These are phyloP conservation scores for Veloporphyrellus conicus DNA, from an alignment of 1,284 basidiomycete genomes.

Conservation along the genomic window DNA sequence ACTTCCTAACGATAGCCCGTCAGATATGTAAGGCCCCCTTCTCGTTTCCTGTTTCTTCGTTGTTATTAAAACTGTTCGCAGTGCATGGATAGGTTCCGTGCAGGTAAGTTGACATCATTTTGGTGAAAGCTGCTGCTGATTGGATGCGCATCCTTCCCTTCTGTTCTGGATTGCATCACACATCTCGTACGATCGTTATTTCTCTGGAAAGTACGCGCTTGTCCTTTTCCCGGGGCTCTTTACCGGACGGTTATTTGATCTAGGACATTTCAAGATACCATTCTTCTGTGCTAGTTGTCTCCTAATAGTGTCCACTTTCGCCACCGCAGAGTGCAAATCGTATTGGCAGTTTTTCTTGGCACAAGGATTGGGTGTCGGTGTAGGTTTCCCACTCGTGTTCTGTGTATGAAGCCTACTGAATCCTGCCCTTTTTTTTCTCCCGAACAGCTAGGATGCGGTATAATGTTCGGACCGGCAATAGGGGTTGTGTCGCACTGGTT, in stretches of 20 bases:
- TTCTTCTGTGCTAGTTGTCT: slow-evolving; percentile 37
- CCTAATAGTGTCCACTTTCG: slow-evolving; percentile 44
- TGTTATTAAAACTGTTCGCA: slow-evolving; percentile 10
- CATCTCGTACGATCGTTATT: not conserved
- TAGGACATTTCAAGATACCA: slow-evolving; percentile 31
- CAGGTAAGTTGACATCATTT: slow-evolving; percentile 20
- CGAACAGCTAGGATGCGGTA: slow-evolving; percentile 21
- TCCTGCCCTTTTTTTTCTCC: not conserved
- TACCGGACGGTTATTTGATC: slow-evolving; percentile 27
- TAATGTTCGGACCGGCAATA: slow-evolving; percentile 45
- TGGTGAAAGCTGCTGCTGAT: not conserved
- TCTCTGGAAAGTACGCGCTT: slow-evolving; percentile 34
- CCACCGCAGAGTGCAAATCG: slow-evolving; percentile 46
- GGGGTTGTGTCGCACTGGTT: slow-evolving; percentile 50
- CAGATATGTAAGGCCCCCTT: slow-evolving; percentile 25
- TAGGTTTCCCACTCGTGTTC: slow-evolving; percentile 15
- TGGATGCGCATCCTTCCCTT: not conserved
- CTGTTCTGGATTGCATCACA: too few species aligned
- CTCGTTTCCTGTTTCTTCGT: not conserved
- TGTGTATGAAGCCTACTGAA: not conserved
- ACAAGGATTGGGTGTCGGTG: slow-evolving; percentile 46
- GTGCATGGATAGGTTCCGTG: slow-evolving; percentile 39
- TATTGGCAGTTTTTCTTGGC: slow-evolving; percentile 55
- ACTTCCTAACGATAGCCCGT: slow-evolving; percentile 26
- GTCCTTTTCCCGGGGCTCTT: slow-evolving; percentile 38